Evolutionary conservation across 345 rosid species (phyloP), one percentile per base, ranked within the genome.

Genomic region (Nasturtium officinale): DNA sequence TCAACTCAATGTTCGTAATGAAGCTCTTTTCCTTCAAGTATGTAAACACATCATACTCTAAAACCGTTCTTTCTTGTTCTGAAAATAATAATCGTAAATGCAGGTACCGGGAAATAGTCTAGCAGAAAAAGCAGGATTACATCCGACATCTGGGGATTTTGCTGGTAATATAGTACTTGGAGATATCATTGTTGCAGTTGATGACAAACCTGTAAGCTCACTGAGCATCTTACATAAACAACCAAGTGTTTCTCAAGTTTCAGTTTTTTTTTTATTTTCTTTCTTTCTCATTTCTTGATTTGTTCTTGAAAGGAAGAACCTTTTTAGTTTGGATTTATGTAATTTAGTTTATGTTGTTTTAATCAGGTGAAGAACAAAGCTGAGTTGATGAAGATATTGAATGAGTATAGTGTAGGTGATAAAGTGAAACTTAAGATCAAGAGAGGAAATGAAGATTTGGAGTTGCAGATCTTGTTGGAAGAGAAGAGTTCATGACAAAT

Each of bases 1-100:
- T 80, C 98, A 94, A 74, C 92, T 91, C 48, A 94, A 91, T 74
- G 97, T 94, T 77, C 86, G 89, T 21, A 91, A 82, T 73, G 98
- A 97, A 65, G 97, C 92, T 75, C 95, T 94, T 71, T 73, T 94
- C 13, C 86, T 94, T 77, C 88, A 83, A 93, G 98, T 89, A 80
- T 69, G 3, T 12, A 59, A 69, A 42, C 58, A 30, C 25, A 35
- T 18, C 8, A 11, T 4, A 70, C 47, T 20, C 8, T 26, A 33
- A n/a, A 61, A 55, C 9, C 57, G 32, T 25, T 13, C 6, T 42
- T 42, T 43, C 18, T 33, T 33, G 2, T n/a, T 43, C 18, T 6
- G 9, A 43, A 43, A 0, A 43, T 43, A n/a, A n/a, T 43, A 2
- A 43, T 43, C 4, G 20, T n/a, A 9, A 43, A 43, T 43, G 48